Percentiles rank a stretch among this genome's conserved stretches.
Conservation (phyloP, 2,329 filamentous ascomycete species). For the Colletotrichum cordylinicola region DNA sequence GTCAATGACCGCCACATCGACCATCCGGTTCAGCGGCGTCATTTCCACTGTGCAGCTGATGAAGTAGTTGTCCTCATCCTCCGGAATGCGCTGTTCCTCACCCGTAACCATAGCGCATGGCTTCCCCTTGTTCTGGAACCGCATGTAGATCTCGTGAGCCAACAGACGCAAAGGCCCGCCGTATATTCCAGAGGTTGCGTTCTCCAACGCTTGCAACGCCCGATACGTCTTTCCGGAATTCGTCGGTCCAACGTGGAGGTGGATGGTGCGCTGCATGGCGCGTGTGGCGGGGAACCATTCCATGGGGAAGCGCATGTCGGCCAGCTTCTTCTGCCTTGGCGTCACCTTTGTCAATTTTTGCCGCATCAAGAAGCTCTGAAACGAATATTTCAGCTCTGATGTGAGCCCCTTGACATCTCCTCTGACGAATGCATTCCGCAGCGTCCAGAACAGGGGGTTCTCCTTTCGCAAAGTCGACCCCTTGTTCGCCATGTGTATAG, state of each 20-base stretch:
- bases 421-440: conserved; percentile 66
- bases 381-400: conserved; percentile 69
- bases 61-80: conserved; percentile 63
- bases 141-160: conserved; percentile 93
- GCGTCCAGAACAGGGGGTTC: conserved; percentile 62
- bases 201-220: conserved; percentile 84
- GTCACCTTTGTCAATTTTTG: conserved; percentile 59
- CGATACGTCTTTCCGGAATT: conserved; percentile 99
- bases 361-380: conserved; percentile 69
- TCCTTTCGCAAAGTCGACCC: conserved; percentile 41
- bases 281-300: conserved; percentile 94
- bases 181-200: conserved; percentile 80
- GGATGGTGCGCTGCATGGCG: conserved; percentile 79
- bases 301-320: conserved; percentile 86
- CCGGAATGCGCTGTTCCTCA: conserved; percentile 80
- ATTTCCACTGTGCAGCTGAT: conserved; percentile 96
- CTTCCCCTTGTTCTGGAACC: conserved; percentile 79
- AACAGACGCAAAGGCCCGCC: conserved; percentile 88
- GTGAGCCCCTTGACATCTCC: conserved; percentile 56
- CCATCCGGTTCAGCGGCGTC: conserved; percentile 57
- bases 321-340: conserved; percentile 66
- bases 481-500: conserved; percentile 49
- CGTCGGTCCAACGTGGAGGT: conserved; percentile 94
- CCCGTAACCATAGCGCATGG: conserved; percentile 85
- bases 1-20: conserved; percentile 94